Percentiles rank a stretch among this genome's conserved stretches.
These are phyloP conservation scores for Hypoxylon sp. DNA, from an alignment of 2,329 filamentous ascomycete species.

Conservation along the genomic window DNA sequence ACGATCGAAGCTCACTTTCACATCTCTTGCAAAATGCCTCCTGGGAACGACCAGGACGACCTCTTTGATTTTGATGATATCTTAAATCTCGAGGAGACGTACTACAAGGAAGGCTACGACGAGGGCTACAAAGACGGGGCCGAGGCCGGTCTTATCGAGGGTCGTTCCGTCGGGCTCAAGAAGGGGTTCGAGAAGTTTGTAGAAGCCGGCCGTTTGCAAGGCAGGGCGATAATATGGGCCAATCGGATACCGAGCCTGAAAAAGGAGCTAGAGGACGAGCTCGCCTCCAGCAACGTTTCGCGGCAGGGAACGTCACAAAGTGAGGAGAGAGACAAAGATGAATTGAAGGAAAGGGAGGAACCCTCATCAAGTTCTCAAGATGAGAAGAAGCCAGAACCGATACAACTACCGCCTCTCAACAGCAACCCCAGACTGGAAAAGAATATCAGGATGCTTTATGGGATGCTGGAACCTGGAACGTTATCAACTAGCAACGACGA, in stretches of 20 bases:
- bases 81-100: constrained; percentile 72
- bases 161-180: constrained; percentile 88
- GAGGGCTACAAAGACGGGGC: constrained; percentile 81
- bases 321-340: constrained; percentile 3
- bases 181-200: constrained; percentile 94
- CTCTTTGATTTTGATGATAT: constrained; percentile 69
- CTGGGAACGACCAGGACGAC: constrained; percentile 53
- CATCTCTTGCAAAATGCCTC: constrained; percentile 23
- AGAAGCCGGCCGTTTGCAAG: constrained; percentile 81
- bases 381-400: constrained; percentile 6
- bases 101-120: constrained; percentile 85
- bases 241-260: constrained; percentile 66
- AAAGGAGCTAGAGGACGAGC: constrained; percentile 26
- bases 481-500: constrained; percentile 86
- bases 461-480: constrained; percentile 81
- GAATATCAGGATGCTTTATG: constrained; percentile 80
- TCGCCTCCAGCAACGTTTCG: constrained; percentile 2
- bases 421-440: constrained; percentile 76
- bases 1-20: background rate
- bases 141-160: constrained; percentile 84
- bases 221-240: constrained; percentile 85
- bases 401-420: constrained; percentile 59
- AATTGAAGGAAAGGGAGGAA: background rate
- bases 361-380: constrained; percentile 17
- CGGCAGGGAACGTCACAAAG: constrained; percentile 14